Base-by-base conservation (phyloP, 2,329 filamentous ascomycete genomes). In the Fusarium sp. region DNA sequence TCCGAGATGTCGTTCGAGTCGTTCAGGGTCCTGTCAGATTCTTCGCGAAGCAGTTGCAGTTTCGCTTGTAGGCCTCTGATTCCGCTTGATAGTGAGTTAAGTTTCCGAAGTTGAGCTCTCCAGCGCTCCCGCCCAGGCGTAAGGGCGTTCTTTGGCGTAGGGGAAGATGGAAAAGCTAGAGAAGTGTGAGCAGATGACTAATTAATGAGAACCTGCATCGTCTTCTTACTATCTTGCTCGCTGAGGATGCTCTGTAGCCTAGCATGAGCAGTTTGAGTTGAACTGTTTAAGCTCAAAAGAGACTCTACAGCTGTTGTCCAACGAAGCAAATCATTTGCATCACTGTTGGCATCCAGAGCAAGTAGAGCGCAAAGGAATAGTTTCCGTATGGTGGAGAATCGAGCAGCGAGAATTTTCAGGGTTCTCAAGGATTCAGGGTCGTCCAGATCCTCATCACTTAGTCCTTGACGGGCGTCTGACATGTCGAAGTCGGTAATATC, bases 1-100 rank as follows among this genome's bases (percentile, higher is more conserved):
- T 97, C 93, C 7, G 90, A 89, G 22, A 93, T 89, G 74, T 92
- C 90, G 65, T 87, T 86, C 41, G 93, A 90, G 75, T 92, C 90
- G 76, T 97, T 93, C 33, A 97, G 83, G 46, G 90, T 90, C 67
- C 89, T 89, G 78, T 93, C 94, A 0, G 94, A 97, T 80, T 98
- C 94, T 80, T 99, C 96, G 54, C 94, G 91, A 60, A 98, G 84
- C 12, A 99, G 86, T 67, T 97, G 94, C 84, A 99, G 90, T 81
- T 98, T 99, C 39, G 96, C 96, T 81, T 98, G 95, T 53, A 99
- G 86, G 15, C 94, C 93, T 33, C 95, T 91, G 68, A 98, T 97
- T 20, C 94, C 95, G 61, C 94, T 93, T 1, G 94, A 97, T 38
- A 99, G 86, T 2, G 93, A 93, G 77, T 93, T 94, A 45, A 99